Conservation (phyloP, 768 basidiomycete genomes). For the Russula ochroleuca region DNA sequence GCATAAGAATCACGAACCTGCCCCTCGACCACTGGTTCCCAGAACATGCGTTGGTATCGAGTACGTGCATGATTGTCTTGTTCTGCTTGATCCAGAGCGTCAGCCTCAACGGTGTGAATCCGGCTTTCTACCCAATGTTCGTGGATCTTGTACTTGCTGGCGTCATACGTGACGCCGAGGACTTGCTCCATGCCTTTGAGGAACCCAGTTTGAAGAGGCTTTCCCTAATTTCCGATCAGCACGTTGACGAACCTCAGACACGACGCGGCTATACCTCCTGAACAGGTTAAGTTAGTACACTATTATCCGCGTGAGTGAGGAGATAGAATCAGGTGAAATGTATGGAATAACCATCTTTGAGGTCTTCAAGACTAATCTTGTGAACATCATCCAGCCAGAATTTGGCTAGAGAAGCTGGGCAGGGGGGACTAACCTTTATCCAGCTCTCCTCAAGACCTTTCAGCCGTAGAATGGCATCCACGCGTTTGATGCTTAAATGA, state of each 20-base stretch:
- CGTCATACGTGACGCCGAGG: slow-evolving; percentile 49
- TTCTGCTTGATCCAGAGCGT: slow-evolving; percentile 55
- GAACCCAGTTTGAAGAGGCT: slow-evolving; percentile 75
- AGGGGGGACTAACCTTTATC: slow-evolving; percentile 55
- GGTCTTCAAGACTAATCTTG: slow-evolving; percentile 95
- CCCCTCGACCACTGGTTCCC: slow-evolving; percentile 74
- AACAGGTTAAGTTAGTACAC: slow-evolving; percentile 25
- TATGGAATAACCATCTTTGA: slow-evolving; percentile 59
- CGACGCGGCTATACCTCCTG: slow-evolving; percentile 28
- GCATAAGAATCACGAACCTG: slow-evolving; percentile 43
- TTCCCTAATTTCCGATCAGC: slow-evolving; percentile 41
- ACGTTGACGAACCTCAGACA: slow-evolving; percentile 14
- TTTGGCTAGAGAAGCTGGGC: slow-evolving; percentile 11
- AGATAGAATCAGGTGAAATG: slow-evolving; percentile 27
- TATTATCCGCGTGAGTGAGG: neutral
- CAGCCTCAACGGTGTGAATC: slow-evolving; percentile 55
- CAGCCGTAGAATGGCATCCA: slow-evolving; percentile 78
- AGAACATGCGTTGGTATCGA: slow-evolving; percentile 68
- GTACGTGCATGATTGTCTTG: slow-evolving; percentile 52
- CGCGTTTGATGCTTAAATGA: slow-evolving; percentile 68
- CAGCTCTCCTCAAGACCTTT: slow-evolving; percentile 72
- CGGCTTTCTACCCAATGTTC: slow-evolving; percentile 32
- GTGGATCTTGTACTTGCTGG: slow-evolving; percentile 14
- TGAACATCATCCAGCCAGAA: slow-evolving; percentile 48
- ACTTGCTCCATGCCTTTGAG: slow-evolving; percentile 74